Conservation (phyloP, 192 early-diverging fungal genomes). For the Gonapodya sp. region DNA sequence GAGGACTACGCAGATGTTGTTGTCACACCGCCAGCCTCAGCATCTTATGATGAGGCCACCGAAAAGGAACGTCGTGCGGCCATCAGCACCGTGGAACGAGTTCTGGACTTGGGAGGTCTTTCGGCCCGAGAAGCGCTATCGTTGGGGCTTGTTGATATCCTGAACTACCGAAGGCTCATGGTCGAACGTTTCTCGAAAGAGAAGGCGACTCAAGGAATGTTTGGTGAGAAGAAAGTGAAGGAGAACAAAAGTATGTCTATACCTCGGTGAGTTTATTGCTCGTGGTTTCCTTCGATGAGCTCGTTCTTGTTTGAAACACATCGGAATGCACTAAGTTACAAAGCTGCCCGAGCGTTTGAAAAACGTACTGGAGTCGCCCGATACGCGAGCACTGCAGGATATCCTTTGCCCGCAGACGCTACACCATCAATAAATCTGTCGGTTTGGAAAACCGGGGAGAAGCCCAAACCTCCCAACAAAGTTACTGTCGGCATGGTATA, state of each 20-base stretch:
- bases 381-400: background rate
- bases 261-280: background rate
- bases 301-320: background rate
- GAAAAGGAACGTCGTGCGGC: background rate
- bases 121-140: slow-evolving; percentile 35
- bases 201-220: background rate
- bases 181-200: slow-evolving; percentile 11
- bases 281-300: background rate
- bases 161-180: slow-evolving; percentile 37
- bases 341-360: slow-evolving; percentile 4
- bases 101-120: slow-evolving; percentile 48
- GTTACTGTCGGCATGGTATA: slow-evolving; percentile 57
- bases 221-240: background rate
- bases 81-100: slow-evolving; percentile 28
- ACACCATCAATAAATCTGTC: slow-evolving; percentile 1
- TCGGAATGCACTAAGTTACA: background rate
- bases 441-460: background rate
- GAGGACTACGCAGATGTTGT: background rate
- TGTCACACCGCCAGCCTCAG: background rate
- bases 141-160: slow-evolving; percentile 39
- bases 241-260: slow-evolving; percentile 10
- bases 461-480: background rate
- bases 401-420: background rate
- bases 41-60: background rate
- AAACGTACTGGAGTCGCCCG: background rate